phyloP scores from a whole-genome alignment of 306 rosid species.

The Cicer cuneatum region DNA sequence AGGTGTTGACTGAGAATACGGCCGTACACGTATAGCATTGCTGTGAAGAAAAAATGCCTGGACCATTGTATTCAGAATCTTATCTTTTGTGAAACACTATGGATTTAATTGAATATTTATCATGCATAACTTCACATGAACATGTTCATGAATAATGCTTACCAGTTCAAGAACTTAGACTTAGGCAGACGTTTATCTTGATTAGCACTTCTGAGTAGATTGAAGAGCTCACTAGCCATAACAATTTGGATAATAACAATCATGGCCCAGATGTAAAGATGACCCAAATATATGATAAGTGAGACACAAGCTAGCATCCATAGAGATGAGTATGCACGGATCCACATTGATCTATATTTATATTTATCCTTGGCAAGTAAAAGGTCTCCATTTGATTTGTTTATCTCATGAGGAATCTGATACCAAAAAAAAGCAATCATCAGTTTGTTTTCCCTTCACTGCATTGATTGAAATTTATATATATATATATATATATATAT shows the following conservation, averaged over 20 bases:
- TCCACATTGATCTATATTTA: slow-evolving; percentile 88
- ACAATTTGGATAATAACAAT: slow-evolving; percentile 87
- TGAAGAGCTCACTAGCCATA: slow-evolving; percentile 94
- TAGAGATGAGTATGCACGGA: slow-evolving; percentile 79
- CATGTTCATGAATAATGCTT: slow-evolving; percentile 35
- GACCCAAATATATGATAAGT: slow-evolving; percentile 75
- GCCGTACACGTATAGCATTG: slow-evolving; percentile 92
- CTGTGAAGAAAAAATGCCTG: slow-evolving; percentile 99
- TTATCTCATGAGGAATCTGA: slow-evolving; percentile 64
- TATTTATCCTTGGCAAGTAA: slow-evolving; percentile 72
- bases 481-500: too few relatives aligned
- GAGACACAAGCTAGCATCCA: slow-evolving; percentile 91
- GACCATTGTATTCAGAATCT: slow-evolving; percentile 45
- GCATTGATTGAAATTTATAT: neutral
- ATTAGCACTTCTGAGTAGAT: slow-evolving; percentile 74
- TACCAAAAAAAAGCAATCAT: slow-evolving; percentile 23
- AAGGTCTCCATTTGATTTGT: slow-evolving; percentile 67
- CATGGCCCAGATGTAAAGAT: slow-evolving; percentile 90
- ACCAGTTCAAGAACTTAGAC: slow-evolving; percentile 89
- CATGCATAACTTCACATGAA: neutral
- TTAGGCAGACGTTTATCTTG: slow-evolving; percentile 83
- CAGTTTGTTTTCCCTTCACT: neutral
- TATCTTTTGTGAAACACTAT: slow-evolving; percentile 31
- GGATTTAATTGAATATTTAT: neutral
- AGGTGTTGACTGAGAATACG: slow-evolving; percentile 94